phyloP scores from a whole-genome alignment of 495 filamentous ascomycete genomes.

The Arthonia radiata region DNA sequence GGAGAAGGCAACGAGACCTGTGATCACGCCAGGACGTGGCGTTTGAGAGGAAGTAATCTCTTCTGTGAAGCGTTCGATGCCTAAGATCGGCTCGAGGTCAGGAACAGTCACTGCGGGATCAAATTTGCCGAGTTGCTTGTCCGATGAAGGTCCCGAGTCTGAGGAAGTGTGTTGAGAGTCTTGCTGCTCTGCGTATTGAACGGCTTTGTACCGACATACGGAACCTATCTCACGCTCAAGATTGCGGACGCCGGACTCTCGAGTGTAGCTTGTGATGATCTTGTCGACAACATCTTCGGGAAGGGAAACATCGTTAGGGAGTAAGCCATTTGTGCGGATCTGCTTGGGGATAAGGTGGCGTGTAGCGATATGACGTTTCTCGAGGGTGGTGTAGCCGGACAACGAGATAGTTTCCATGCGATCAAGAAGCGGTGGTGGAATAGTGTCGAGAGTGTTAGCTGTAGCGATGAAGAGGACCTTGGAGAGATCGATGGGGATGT shows the following conservation, averaged over 20 bases:
- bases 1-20: conserved; percentile 88
- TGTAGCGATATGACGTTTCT: conserved; percentile 88
- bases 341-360: conserved; percentile 91
- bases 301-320: conserved; percentile 43
- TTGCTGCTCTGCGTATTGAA: conserved; percentile 74
- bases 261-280: conserved; percentile 86
- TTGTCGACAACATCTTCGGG: conserved; percentile 70
- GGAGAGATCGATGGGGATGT: conserved; percentile 83
- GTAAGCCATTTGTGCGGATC: conserved; percentile 55
- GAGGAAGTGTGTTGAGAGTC: conserved; percentile 18
- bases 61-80: conserved; percentile 83
- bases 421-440: conserved; percentile 81
- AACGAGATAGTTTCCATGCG: conserved; percentile 89
- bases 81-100: conserved; percentile 75
- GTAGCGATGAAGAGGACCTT: conserved; percentile 98
- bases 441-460: conserved; percentile 86
- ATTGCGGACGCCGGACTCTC: conserved; percentile 92
- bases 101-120: conserved; percentile 44
- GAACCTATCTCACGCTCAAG: conserved; percentile 88
- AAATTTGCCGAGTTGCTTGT: conserved; percentile 42
- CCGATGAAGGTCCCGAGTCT: background rate
- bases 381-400: conserved; percentile 89
- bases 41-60: conserved; percentile 77
- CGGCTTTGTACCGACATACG: conserved; percentile 84
- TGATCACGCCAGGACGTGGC: conserved; percentile 70